Percentiles rank a stretch among this genome's conserved stretches.
These are phyloP conservation scores for Ustilago esculenta DNA, from an alignment of 1,284 basidiomycete genomes.

Conservation along the genomic window DNA sequence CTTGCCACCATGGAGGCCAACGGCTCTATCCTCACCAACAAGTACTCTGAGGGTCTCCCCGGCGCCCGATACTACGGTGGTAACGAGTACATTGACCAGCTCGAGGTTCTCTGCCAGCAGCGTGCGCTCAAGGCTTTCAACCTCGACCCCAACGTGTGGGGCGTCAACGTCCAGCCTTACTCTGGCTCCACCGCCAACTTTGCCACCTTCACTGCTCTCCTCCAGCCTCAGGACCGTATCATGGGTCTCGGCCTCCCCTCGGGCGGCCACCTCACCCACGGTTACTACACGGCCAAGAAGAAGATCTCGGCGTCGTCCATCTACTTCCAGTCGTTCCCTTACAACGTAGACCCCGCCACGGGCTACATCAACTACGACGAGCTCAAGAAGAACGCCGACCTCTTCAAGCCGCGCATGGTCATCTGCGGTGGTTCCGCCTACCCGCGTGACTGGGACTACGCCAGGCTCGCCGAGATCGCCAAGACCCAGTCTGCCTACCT, in stretches of 20 bases:
- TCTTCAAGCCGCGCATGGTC: conserved; percentile 95
- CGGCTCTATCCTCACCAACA: conserved; percentile 98
- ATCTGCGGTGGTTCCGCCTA: conserved; percentile 99
- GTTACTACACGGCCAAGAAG: conserved; percentile 99
- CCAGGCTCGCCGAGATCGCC: conserved; percentile 80
- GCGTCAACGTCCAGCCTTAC: conserved; percentile 99
- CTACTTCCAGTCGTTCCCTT: conserved; percentile 99
- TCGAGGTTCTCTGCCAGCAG: conserved; percentile 93
- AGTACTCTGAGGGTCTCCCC: conserved; percentile 78
- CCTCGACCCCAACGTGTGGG: conserved; percentile 90
- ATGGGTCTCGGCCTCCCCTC: conserved; percentile 99
- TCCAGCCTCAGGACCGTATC: conserved; percentile 96
- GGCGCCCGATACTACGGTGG: conserved; percentile 97
- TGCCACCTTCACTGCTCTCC: conserved; percentile 93
- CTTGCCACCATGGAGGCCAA: conserved; percentile 86
- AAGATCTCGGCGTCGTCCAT: conserved; percentile 99
- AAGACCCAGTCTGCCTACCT: conserved; percentile 88
- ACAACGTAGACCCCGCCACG: conserved; percentile 76
- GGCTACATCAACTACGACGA: conserved; percentile 90
- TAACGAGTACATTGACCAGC: conserved; percentile 85
- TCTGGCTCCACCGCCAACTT: conserved; percentile 83
- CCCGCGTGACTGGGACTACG: conserved; percentile 87
- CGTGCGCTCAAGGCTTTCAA: conserved; percentile 96
- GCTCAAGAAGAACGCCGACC: conserved; percentile 85
- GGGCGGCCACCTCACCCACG: conserved; percentile 97